Base-by-base conservation (phyloP, 257 asterid genomes). In the Gardenia jasminoides region DNA sequence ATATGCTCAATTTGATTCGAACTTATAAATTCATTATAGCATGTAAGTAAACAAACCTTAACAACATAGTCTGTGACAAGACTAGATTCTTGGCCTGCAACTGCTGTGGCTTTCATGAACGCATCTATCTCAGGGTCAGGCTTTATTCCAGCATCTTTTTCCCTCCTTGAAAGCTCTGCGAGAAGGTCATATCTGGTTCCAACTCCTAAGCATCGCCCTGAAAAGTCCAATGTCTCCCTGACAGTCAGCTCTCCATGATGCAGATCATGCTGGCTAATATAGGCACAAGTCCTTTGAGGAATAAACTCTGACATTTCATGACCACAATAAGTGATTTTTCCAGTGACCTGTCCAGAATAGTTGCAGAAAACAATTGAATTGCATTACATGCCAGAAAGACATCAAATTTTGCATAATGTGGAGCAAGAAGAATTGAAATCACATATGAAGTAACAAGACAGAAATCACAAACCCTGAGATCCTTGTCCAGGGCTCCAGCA, bases 241-340 rank as follows among this genome's bases (percentile, higher is more conserved):
- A 92, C 98, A 10, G 98, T 94, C 98, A 94, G 86, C 88, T 94
- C 98, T 39, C 97, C 98, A 0, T 94, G 97, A 85, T 94, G 98
- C 82, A 94, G 87, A 41, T 94, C 98, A 46, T 92, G 92, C 80
- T 94, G 97, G 86, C 97, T 94, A 76, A 92, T 92, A 48, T 94
- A 94, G 17, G 98, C 86, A 78, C 97, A 94, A 68, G 97, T 92
- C 80, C 97, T 87, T 87, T 91, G 98, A 66, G 97, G 97, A 72
- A 92, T 81, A 80, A 94, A 92, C 44, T 94, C 96, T 10, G 90
- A 76, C 85, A 92, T 78, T 61, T 94, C 97, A 52, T 91, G 97
- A 59, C 98, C 98, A 80, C 98, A 94, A 39, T 94, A 94, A 16
- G 96, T 90, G 81, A 92, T 82, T 79, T 84, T 89, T 77, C 99